Evolutionary conservation across 2,329 filamentous ascomycete species (phyloP).

Genomic region (Purpureocillium takamizusanense): DNA sequence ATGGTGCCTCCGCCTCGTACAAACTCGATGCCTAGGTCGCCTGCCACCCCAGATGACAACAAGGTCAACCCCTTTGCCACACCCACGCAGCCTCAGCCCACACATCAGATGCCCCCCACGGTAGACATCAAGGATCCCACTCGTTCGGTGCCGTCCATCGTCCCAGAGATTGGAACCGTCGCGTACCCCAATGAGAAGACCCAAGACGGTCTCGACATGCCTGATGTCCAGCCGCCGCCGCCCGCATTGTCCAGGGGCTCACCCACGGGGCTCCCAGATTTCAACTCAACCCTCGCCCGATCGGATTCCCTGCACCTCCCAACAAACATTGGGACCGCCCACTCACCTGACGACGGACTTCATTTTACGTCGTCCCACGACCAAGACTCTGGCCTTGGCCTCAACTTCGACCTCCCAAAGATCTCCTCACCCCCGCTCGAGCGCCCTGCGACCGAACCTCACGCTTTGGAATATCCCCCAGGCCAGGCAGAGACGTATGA

Average conservation of each 20-base stretch:
- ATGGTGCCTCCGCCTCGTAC: constrained; percentile 21
- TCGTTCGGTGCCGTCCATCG: constrained; percentile 22
- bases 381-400: constrained; percentile 20
- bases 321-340: constrained; percentile 9
- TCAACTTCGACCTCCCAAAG: constrained; percentile 25
- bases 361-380: constrained; percentile 16
- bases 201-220: too few species aligned
- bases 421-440: constrained; percentile 13
- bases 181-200: constrained; percentile 10
- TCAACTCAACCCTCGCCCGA: too few species aligned
- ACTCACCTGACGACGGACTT: constrained; percentile 10
- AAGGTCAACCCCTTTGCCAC: constrained; percentile 26
- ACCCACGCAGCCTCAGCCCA: constrained; percentile 20
- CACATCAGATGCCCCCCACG: constrained; percentile 10
- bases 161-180: constrained; percentile 29
- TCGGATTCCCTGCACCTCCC: too few species aligned
- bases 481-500: constrained; percentile 6
- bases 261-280: constrained; percentile 9
- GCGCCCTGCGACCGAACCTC: constrained; percentile 8
- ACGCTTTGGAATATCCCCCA: neutral
- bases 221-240: constrained; percentile 18
- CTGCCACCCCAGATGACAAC: constrained; percentile 14
- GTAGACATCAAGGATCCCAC: constrained; percentile 15
- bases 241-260: constrained; percentile 18
- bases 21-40: constrained; percentile 36